A percentile compares a stretch with the other conserved stretches of the same genome.
Conservation (phyloP, 257 asterid genomes). For the Solanum pimpinellifolium region DNA sequence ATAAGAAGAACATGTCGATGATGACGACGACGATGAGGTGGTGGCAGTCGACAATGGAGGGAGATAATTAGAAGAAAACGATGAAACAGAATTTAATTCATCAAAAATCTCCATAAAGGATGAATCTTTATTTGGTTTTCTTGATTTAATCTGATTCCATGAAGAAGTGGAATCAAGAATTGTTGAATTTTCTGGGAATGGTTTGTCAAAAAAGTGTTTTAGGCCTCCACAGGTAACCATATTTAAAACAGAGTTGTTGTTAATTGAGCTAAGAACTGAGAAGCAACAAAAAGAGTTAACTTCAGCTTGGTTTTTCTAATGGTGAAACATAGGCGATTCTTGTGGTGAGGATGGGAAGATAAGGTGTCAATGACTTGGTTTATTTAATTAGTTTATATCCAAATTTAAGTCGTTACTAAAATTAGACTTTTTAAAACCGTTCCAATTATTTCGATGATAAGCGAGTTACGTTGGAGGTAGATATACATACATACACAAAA, state of each 20-base stretch:
- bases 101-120: slow-evolving; percentile 39
- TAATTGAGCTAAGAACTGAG: background rate
- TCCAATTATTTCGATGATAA: background rate
- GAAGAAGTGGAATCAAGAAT: slow-evolving; percentile 53
- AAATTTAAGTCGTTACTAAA: background rate
- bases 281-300: background rate
- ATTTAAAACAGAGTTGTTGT: background rate
- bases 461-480: background rate
- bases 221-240: slow-evolving; percentile 85
- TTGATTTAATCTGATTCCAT: slow-evolving; percentile 31
- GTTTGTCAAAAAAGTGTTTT: slow-evolving; percentile 60
- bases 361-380: background rate
- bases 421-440: background rate
- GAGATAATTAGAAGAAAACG: slow-evolving; percentile 6
- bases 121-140: slow-evolving; percentile 12
- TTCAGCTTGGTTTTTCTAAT: background rate
- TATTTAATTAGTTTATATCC: background rate
- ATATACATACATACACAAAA: too few relatives aligned
- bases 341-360: background rate
- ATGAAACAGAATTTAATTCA: slow-evolving; percentile 10
- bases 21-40: background rate
- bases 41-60: slow-evolving; percentile 14
- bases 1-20: background rate
- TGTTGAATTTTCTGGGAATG: slow-evolving; percentile 44
- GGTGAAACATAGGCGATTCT: background rate